A percentile compares a stretch with the other conserved stretches of the same genome.
Conservation (phyloP, 73 alveolate genomes). For the Breviolum minutum region DNA sequence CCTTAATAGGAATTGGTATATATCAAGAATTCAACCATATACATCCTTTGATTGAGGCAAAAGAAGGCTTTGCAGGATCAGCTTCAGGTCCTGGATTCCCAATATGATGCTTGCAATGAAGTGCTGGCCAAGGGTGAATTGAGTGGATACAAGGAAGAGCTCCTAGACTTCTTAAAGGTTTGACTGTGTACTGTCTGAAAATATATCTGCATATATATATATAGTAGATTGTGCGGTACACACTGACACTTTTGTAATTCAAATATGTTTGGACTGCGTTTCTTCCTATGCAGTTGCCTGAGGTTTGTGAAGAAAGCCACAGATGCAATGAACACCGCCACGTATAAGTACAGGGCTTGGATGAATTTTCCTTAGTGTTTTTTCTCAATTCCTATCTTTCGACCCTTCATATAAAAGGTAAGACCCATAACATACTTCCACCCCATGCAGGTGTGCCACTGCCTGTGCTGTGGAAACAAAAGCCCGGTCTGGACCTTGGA, state of each 20-base stretch:
- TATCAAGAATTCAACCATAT: too few species aligned
- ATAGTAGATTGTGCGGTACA: background rate
- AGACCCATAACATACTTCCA: background rate
- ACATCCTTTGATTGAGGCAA: too few species aligned
- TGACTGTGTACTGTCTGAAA: background rate
- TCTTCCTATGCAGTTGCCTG: background rate
- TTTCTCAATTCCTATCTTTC: background rate
- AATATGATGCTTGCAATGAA: too few species aligned
- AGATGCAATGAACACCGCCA: background rate
- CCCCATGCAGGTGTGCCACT: constrained; percentile 17
- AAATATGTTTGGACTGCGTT: background rate
- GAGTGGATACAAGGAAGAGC: too few species aligned
- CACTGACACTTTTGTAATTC: background rate
- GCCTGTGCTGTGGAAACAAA: constrained; percentile 38
- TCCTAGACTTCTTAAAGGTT: too few species aligned
- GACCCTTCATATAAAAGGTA: background rate
- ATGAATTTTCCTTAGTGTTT: background rate
- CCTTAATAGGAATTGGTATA: background rate
- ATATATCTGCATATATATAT: background rate
- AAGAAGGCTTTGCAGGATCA: too few species aligned
- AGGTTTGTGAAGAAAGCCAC: constrained; percentile 16
- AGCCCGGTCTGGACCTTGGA: background rate
- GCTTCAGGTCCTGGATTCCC: too few species aligned
- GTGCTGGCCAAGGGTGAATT: too few species aligned
- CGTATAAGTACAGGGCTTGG: background rate